Base-by-base conservation (phyloP, 371 early-diverging fungal genomes). In the Ecytonucleospora hepatopenaei region DNA sequence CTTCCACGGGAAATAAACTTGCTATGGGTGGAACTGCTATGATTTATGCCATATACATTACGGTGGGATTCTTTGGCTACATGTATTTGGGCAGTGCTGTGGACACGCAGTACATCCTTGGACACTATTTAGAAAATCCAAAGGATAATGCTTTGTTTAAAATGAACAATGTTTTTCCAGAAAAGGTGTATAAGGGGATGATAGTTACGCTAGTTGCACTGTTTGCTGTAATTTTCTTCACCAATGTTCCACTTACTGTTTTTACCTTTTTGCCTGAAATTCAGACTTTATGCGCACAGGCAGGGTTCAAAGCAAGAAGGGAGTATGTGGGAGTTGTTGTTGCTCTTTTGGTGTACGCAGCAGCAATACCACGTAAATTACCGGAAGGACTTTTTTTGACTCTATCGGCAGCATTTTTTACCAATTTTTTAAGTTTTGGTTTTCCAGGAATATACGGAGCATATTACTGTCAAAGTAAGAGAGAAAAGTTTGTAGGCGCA, bases 61-160 rank as follows among this genome's bases (percentile, higher is more conserved):
- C 65, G 5, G 68, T 75, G 15, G 70, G 75, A 48, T 65, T 64
- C 27, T 67, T 66, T 26, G 78, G 78, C 58, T 69, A 64, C 26
- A 59, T 27, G 26, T 33, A 51, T 4, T 26, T 59, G 47, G 69
- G 69, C 26, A n/a, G 34, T 4, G 0, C 40, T 23, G 46, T 64
- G 23, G 40, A 31, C 2, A 40, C 27, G 2, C 30, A 62, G 8
- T 40, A 48, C 24, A 51, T 69, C 32, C 54, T 68, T 16, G 59
- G 59, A 23, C 35, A 54, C 15, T 28, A 62, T 30, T 30, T 53
- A 21, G 16, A 35, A 34, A 26, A 24, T 0, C 17, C 17, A 0
- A 28, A 34, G 15, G 53, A 51, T 4, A 51, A 51, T 51, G 8
- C 17, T 4, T 26, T 51, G 15, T 19, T 51, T 4, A 5, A 40